Conservation (phyloP, 1,284 basidiomycete species). For the Ceratobasidium sp. region DNA sequence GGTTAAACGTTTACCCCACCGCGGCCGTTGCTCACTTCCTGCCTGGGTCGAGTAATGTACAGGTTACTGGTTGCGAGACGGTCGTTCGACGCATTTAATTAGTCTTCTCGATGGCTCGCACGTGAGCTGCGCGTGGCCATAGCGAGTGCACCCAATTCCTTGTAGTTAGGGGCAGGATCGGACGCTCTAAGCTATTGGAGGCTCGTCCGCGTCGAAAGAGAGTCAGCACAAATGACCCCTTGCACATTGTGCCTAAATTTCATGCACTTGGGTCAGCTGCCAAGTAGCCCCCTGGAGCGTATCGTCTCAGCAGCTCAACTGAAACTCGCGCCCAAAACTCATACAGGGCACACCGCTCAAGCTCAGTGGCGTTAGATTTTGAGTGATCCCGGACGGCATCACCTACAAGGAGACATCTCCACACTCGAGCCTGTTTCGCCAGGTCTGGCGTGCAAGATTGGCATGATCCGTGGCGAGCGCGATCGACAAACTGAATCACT, state of each 20-base stretch:
- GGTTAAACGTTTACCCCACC: neutral
- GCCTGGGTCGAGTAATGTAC: neutral
- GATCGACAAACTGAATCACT: neutral
- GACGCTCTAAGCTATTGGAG: slow-evolving; percentile 1
- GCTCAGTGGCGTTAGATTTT: too few species aligned
- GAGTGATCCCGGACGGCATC: neutral
- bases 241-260: neutral
- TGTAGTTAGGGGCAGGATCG: neutral
- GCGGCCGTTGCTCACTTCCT: neutral
- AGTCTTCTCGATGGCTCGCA: slow-evolving; percentile 1
- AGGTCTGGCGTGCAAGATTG: neutral
- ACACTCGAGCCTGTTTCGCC: neutral
- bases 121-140: slow-evolving; percentile 17
- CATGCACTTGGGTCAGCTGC: neutral
- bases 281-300: neutral
- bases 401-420: neutral
- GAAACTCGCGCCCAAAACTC: neutral
- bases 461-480: slow-evolving; percentile 9
- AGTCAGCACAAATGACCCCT: neutral
- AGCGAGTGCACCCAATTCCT: slow-evolving; percentile 1
- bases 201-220: neutral
- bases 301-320: neutral
- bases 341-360: neutral
- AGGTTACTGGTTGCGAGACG: neutral
- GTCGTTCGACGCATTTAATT: neutral